A percentile compares a stretch with the other conserved stretches of the same genome.
Conservation (phyloP, 345 rosid species). For the Brassica napus region Da-Ae NC_063448.1:3587001-3587500, state of each 20-base stretch:
- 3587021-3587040: conserved; percentile 32
- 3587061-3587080: conserved; percentile 65
- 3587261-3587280: conserved; percentile 76
- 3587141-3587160: conserved; percentile 85
- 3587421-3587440: conserved; percentile 31
- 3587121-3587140: conserved; percentile 77
- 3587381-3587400: conserved; percentile 41
- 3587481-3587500: conserved; percentile 12
- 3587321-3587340: conserved; percentile 73
- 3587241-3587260: conserved; percentile 80
- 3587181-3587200: conserved; percentile 81
- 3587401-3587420: conserved; percentile 24
- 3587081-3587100: conserved; percentile 60
- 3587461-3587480: conserved; percentile 6
- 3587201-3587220: conserved; percentile 82
- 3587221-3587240: conserved; percentile 86
- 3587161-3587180: conserved; percentile 84
- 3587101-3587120: conserved; percentile 70
- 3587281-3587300: conserved; percentile 79
- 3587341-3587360: conserved; percentile 40
- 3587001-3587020: conserved; percentile 38
- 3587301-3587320: conserved; percentile 73
- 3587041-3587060: conserved; percentile 48
- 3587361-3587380: conserved; percentile 4
- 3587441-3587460: conserved; percentile 11